Conservation (phyloP, 805 yeast species). For the Saccharomycopsis guyanensis region DNA sequence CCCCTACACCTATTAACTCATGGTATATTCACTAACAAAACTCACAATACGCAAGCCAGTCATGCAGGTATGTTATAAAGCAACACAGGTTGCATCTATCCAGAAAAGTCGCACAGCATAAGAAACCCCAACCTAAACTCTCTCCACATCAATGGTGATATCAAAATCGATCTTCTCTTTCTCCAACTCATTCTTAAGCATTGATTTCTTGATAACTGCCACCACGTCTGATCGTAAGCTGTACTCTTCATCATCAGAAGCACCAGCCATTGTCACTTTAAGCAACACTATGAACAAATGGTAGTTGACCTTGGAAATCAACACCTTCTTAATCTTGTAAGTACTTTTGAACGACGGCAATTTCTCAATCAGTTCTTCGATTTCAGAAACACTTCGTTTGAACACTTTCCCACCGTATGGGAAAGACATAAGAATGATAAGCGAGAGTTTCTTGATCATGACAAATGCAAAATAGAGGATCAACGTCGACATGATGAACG, state of each 20-base stretch:
- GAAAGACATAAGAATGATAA: conserved; percentile 44
- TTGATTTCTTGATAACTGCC: conserved; percentile 33
- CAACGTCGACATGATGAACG: conserved; percentile 37
- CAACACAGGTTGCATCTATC: no score
- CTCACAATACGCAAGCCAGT: no score
- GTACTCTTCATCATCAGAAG: conserved; percentile 62
- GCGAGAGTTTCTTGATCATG: conserved; percentile 44
- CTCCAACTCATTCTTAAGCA: conserved; percentile 22
- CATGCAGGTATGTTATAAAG: no score
- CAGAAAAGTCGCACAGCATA: no score
- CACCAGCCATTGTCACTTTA: conserved; percentile 55
- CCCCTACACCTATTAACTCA: no score
- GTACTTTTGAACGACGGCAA: conserved; percentile 46
- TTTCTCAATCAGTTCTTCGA: conserved; percentile 38
- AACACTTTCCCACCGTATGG: conserved; percentile 39
- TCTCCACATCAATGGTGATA: conserved; percentile 37
- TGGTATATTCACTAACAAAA: no score
- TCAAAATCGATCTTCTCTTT: conserved; percentile 29
- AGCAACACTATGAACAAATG: conserved; percentile 51
- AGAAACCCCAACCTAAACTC: conserved; percentile 24
- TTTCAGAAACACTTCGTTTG: conserved; percentile 28
- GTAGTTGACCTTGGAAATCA: conserved; percentile 57
- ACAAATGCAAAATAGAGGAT: conserved; percentile 45
- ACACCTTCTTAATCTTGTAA: conserved; percentile 40
- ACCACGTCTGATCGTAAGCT: conserved; percentile 43